Conservation (phyloP, 176 grass and related monocot species). For the Paspalum vaginatum region DNA sequence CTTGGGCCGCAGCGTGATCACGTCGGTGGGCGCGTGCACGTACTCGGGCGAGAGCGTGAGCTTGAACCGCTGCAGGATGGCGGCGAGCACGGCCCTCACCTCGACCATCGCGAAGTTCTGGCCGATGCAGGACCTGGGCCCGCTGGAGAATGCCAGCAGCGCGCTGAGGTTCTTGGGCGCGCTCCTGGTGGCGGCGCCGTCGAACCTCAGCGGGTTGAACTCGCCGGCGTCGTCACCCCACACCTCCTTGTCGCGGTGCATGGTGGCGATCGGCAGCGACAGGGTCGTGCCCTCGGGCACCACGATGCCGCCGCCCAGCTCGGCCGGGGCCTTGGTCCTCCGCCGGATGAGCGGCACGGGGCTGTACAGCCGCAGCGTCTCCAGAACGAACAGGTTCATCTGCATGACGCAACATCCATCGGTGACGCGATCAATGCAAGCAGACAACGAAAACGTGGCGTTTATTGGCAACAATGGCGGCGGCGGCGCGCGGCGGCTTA, state of each 20-base stretch:
- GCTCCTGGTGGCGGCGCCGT: conserved; percentile 18
- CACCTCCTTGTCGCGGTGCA: conserved; percentile 50
- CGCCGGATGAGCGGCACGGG: conserved; percentile 25
- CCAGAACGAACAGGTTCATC: conserved; percentile 52
- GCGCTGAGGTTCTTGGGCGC: conserved; percentile 38
- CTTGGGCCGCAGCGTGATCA: conserved; percentile 48
- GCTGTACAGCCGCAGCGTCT: conserved; percentile 45
- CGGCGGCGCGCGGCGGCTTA: too few relatives aligned
- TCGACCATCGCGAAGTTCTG: conserved; percentile 74
- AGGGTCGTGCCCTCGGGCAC: conserved; percentile 21
- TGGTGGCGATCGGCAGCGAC: conserved; percentile 40
- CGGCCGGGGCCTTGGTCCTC: not conserved
- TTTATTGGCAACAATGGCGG: too few relatives aligned
- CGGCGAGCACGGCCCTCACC: conserved; percentile 38
- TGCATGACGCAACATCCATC: not conserved
- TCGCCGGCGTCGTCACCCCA: conserved; percentile 63
- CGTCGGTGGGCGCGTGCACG: conserved; percentile 47
- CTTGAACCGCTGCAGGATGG: conserved; percentile 56
- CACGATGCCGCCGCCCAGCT: conserved; percentile 32
- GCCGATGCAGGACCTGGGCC: conserved; percentile 58
- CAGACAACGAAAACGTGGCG: too few relatives aligned
- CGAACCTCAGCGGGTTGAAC: conserved; percentile 63
- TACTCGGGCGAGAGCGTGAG: conserved; percentile 60
- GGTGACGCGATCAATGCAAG: too few relatives aligned
- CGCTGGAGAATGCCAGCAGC: conserved; percentile 55